Conservation (phyloP, 2,329 filamentous ascomycete species). For the Leptosphaerulina australis region DNA sequence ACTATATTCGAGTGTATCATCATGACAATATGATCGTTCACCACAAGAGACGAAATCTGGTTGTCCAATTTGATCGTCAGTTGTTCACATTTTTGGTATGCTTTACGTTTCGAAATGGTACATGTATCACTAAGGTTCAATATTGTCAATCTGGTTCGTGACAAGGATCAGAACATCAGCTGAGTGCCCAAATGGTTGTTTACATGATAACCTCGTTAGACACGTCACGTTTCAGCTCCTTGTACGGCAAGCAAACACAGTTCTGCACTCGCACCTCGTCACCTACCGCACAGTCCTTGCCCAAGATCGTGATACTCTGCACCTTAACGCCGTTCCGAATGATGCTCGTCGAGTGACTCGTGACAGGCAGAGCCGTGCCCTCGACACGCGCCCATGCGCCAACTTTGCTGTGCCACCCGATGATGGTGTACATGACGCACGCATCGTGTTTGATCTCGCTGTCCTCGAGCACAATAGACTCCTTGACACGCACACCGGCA, state of each 20-base stretch:
- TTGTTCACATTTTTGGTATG: too few species aligned
- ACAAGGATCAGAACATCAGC: too few species aligned
- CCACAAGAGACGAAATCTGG: too few species aligned
- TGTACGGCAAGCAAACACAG: slow-evolving; percentile 95
- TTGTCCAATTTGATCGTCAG: too few species aligned
- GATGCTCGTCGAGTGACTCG: slow-evolving; percentile 90
- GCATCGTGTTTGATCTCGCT: slow-evolving; percentile 96
- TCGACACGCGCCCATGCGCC: slow-evolving; percentile 99
- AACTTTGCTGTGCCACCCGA: slow-evolving; percentile 94
- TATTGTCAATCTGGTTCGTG: too few species aligned
- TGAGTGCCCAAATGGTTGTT: too few species aligned
- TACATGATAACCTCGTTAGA: slow-evolving; percentile 91
- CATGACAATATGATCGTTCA: too few species aligned
- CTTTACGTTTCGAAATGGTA: too few species aligned
- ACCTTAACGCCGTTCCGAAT: slow-evolving; percentile 99
- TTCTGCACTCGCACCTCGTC: slow-evolving; percentile 97
- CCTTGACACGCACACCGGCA: slow-evolving; percentile 89
- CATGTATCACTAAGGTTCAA: too few species aligned
- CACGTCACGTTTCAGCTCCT: slow-evolving; percentile 96
- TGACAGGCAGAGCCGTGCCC: slow-evolving; percentile 85
- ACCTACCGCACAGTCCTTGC: slow-evolving; percentile 92
- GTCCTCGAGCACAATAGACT: slow-evolving; percentile 94
- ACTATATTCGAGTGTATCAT: too few species aligned
- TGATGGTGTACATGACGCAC: slow-evolving; percentile 92
- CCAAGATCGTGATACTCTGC: slow-evolving; percentile 95